phyloP scores from a whole-genome alignment of 495 filamentous ascomycete species.

The Niebla homalea region DNA sequence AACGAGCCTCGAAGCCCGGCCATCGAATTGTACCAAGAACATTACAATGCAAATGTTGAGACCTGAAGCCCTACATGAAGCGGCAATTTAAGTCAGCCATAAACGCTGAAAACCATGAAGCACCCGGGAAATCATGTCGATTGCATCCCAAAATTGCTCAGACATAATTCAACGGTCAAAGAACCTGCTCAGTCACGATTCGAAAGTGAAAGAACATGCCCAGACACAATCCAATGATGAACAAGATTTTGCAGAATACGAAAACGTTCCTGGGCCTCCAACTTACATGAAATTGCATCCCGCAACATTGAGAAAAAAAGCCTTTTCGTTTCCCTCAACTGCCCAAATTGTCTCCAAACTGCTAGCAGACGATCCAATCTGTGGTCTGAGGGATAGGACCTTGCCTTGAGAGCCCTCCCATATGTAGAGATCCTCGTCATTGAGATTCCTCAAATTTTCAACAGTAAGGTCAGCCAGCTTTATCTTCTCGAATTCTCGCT shows the following conservation, averaged over 20 bases:
- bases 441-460: slow-evolving; percentile 9
- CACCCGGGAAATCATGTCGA: too few relatives aligned
- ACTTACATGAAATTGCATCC: background rate
- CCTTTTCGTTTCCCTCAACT: slow-evolving; percentile 11
- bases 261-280: too few relatives aligned
- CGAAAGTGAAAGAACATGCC: too few relatives aligned
- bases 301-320: slow-evolving; percentile 11
- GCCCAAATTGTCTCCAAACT: background rate
- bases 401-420: slow-evolving; percentile 15
- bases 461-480: background rate
- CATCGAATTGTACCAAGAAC: slow-evolving; percentile 6
- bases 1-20: background rate
- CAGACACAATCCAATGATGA: too few relatives aligned
- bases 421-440: slow-evolving; percentile 12
- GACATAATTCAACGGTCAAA: too few relatives aligned
- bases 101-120: too few relatives aligned
- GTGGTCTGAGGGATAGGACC: slow-evolving; percentile 2
- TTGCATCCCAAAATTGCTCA: too few relatives aligned
- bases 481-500: background rate
- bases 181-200: too few relatives aligned
- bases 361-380: background rate
- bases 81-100: too few relatives aligned
- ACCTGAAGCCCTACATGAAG: background rate
- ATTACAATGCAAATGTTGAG: slow-evolving; percentile 6
- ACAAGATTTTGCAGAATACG: too few relatives aligned